These are phyloP conservation scores for Leucosporidium yakuticum DNA, from an alignment of 768 basidiomycete species.

Conservation along the genomic window DNA sequence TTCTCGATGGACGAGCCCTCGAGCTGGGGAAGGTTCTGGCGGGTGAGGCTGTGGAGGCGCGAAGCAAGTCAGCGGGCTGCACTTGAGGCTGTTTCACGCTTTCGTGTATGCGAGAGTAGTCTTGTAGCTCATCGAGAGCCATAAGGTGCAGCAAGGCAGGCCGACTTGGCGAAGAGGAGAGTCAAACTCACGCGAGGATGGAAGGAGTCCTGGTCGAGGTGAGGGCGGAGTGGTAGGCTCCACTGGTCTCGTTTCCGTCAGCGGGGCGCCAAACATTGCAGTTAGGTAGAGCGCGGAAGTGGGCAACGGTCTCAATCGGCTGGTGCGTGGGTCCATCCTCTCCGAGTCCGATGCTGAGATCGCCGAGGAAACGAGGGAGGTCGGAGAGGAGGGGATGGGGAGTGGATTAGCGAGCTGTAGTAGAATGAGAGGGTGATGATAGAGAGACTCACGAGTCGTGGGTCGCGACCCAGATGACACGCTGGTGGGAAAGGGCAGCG, in stretches of 20 bases:
- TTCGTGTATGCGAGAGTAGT: no score
- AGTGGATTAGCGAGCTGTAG: not conserved
- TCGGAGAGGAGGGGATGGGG: not conserved
- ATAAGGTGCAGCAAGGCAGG: no score
- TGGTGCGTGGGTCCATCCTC: conserved; percentile 93
- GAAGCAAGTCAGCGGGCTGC: not conserved
- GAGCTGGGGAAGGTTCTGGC: conserved; percentile 89
- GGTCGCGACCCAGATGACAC: conserved; percentile 92
- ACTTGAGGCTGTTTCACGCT: no score
- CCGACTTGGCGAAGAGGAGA: no score
- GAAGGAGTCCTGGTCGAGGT: conserved; percentile 71
- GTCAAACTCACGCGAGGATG: conserved; percentile 48
- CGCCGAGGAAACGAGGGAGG: not conserved
- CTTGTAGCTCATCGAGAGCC: no score
- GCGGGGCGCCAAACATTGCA: conserved; percentile 65
- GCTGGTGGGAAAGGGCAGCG: conserved; percentile 79
- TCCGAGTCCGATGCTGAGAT: conserved; percentile 1
- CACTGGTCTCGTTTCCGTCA: conserved; percentile 95
- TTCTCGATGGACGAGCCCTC: conserved; percentile 79
- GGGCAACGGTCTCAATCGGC: conserved; percentile 80
- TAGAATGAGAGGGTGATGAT: not conserved
- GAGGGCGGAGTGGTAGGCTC: conserved; percentile 75
- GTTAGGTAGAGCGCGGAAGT: conserved; percentile 85
- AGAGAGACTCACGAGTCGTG: conserved; percentile 50
- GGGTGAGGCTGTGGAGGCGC: conserved; percentile 47